Base-by-base conservation (phyloP, 805 yeast species). In the Saturnispora mendoncae region DNA sequence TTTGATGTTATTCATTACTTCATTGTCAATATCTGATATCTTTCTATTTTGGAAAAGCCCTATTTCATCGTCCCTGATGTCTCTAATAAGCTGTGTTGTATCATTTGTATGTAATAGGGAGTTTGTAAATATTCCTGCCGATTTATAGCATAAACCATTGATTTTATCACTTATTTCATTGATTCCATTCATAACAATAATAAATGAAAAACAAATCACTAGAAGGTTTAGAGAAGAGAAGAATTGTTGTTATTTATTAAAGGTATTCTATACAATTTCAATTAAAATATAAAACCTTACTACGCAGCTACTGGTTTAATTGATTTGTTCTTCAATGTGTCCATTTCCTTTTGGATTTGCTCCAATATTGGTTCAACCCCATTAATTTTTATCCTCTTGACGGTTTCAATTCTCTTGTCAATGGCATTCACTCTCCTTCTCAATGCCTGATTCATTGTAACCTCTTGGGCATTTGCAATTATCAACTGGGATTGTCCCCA, bases 381-480 rank as follows among this genome's bases (percentile, higher is more conserved):
- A 17, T 46, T 41, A 15, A 55, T 30, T 66, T 67, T 64, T 37
- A 57, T 52, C 5, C 53, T 53, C 39, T 58, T 44, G 18, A 64
- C 44, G 5, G 51, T 48, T 12, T 55, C 50, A 43, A 62, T 68
- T 51, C 76, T 66, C 27, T 60, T 61, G 18, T 64, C 73, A 54
- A 79, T 60, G 4, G 73, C 62, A 32, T 54, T 51, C 27, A 74
- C 53, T 55, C 97, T 80, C 67, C 92, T 78, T 62, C 90, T 74
- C 40, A 90, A 67, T 1, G 96, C 96, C 62, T 84, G 90, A 58
- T 90, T 92, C 62, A 87, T 84, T 48, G 95, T 85, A 39, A 90
- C 80, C 57, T 92, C 97, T 58, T 83, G 90, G 33, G 88, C 80
- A 12, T 80, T 72, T 8, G 83, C 83, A 54, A 86, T 81, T 53